phyloP scores from a whole-genome alignment of 2,329 filamentous ascomycete species.

The Diaporthe ilicicola region DNA sequence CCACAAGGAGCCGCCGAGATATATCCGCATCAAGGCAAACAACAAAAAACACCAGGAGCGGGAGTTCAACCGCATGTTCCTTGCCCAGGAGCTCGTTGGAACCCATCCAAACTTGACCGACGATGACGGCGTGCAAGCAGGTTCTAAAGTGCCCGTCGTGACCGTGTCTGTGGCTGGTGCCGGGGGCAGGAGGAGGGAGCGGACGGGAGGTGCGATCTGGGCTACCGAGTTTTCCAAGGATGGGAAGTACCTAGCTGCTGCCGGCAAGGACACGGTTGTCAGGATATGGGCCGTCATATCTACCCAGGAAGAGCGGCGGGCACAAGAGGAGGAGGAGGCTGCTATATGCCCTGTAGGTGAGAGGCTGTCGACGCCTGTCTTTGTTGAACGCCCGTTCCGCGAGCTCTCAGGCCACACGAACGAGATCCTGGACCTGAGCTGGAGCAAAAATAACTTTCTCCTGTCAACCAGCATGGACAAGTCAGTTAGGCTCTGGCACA shows the following conservation, averaged over 20 bases:
- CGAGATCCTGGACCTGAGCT: slow-evolving; percentile 90
- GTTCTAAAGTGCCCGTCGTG: slow-evolving; percentile 37
- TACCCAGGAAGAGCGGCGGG: slow-evolving; percentile 78
- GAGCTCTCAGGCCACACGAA: slow-evolving; percentile 86
- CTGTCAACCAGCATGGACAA: slow-evolving; percentile 98
- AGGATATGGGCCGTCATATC: slow-evolving; percentile 90
- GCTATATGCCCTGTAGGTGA: slow-evolving; percentile 54
- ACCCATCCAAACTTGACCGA: slow-evolving; percentile 50
- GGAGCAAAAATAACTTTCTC: slow-evolving; percentile 99
- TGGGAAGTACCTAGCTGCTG: slow-evolving; percentile 90
- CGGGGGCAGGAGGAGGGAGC: slow-evolving; percentile 51
- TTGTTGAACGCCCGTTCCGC: slow-evolving; percentile 77
- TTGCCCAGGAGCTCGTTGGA: slow-evolving; percentile 88
- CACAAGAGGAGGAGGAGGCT: slow-evolving; percentile 75
- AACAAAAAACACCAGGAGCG: slow-evolving; percentile 74
- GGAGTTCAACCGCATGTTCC: slow-evolving; percentile 87
- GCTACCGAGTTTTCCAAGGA: slow-evolving; percentile 92
- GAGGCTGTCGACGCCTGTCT: slow-evolving; percentile 88
- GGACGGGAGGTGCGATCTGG: slow-evolving; percentile 79
- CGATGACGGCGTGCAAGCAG: slow-evolving; percentile 35
- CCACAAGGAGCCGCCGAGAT: slow-evolving; percentile 88
- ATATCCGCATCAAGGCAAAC: slow-evolving; percentile 84
- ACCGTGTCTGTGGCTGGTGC: slow-evolving; percentile 43
- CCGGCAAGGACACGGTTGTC: slow-evolving; percentile 85
- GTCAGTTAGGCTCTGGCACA: slow-evolving; percentile 93